Conservation (phyloP, 352 stramenopile genomes). For the Phytophthora melonis region DNA sequence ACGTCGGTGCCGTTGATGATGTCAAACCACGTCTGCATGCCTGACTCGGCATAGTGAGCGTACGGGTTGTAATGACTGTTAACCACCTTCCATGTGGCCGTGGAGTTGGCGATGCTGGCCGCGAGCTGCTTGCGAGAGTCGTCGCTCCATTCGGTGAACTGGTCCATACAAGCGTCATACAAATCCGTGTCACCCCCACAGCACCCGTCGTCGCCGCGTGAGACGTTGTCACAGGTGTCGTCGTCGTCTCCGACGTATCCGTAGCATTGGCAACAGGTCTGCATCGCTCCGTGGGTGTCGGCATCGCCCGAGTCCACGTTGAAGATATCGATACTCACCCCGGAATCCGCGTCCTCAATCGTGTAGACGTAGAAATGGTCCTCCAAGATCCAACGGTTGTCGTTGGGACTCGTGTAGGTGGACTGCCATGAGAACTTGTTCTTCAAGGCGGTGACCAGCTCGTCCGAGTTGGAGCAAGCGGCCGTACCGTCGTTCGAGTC, state of each 20-base stretch:
- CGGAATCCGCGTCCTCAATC: constrained; percentile 43
- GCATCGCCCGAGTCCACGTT: constrained; percentile 65
- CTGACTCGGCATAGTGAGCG: constrained; percentile 43
- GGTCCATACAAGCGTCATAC: constrained; percentile 49
- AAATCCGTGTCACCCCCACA: constrained; percentile 45
- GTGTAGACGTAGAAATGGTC: constrained; percentile 65
- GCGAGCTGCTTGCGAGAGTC: constrained; percentile 52
- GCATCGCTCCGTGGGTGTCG: constrained; percentile 49
- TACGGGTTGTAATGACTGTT: constrained; percentile 72
- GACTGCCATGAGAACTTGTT: constrained; percentile 56
- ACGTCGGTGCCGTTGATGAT: constrained; percentile 45
- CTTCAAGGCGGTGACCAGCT: constrained; percentile 37
- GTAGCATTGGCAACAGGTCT: constrained; percentile 70
- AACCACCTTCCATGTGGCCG: constrained; percentile 67
- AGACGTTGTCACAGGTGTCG: constrained; percentile 43
- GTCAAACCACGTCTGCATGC: constrained; percentile 52
- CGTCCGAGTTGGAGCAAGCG: constrained; percentile 38
- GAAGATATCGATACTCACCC: constrained; percentile 63
- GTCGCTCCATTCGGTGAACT: constrained; percentile 54
- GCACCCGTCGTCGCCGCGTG: constrained; percentile 48
- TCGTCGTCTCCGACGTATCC: constrained; percentile 53
- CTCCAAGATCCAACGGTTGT: constrained; percentile 57
- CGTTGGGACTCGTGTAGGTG: constrained; percentile 57
- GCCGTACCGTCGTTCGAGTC: constrained; percentile 31
- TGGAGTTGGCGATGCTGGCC: constrained; percentile 53